phyloP scores from a whole-genome alignment of 371 early-diverging fungal genomes.

The Dichotomocladium elegans region DNA sequence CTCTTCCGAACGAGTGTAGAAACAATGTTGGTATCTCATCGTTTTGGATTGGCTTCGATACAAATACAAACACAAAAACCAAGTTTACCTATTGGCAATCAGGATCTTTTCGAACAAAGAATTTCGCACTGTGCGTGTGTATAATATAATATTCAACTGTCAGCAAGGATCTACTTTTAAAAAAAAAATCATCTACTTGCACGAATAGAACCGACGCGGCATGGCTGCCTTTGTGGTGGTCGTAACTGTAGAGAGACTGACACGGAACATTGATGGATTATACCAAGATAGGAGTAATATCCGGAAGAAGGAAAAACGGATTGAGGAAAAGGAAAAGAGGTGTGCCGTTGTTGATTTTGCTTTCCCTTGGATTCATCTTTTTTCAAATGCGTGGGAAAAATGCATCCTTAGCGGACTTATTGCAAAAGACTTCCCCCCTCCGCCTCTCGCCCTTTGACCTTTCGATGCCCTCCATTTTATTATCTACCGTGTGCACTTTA shows the following conservation, averaged over 20 bases:
- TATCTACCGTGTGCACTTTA: too few species aligned
- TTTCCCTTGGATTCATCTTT: too few species aligned
- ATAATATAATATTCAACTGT: too few species aligned
- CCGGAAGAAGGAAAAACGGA: background rate
- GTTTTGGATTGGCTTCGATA: background rate
- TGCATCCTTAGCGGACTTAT: too few species aligned
- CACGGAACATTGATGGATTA: background rate
- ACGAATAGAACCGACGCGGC: background rate
- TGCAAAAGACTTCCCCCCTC: too few species aligned
- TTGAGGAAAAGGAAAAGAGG: background rate
- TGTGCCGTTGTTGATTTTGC: constrained; percentile 1
- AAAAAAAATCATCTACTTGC: background rate
- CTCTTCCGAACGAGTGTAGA: constrained; percentile 35
- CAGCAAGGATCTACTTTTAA: too few species aligned
- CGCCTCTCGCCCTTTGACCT: too few species aligned
- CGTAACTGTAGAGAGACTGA: background rate
- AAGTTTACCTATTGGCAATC: constrained; percentile 73
- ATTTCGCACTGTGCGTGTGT: constrained; percentile 58
- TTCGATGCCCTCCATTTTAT: too few species aligned
- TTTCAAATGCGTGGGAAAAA: too few species aligned
- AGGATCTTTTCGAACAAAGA: constrained; percentile 84
- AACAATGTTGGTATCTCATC: background rate
- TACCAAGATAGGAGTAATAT: too few species aligned
- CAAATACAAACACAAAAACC: background rate
- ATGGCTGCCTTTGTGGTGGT: background rate